Conservation (phyloP, 495 filamentous ascomycete species). For the Cercophora newfieldiana region DNA sequence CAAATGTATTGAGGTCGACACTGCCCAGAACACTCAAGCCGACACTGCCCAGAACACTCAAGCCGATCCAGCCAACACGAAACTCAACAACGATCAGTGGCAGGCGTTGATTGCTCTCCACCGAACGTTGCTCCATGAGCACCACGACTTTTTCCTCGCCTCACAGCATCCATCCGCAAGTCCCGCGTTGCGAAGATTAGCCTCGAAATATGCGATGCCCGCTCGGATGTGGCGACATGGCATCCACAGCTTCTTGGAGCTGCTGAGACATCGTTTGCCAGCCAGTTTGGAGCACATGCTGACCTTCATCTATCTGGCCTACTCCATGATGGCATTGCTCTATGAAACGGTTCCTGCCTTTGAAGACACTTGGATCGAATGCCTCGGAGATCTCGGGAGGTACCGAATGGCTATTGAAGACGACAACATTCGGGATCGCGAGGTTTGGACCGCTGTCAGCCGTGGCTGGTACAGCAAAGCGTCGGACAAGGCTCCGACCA, state of each 20-base stretch:
- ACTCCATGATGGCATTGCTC: conserved; percentile 76
- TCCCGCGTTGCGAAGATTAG: conserved; percentile 55
- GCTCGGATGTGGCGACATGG: conserved; percentile 69
- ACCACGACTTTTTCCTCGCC: conserved; percentile 77
- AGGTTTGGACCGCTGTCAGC: conserved; percentile 76
- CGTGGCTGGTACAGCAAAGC: conserved; percentile 81
- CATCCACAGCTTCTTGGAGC: conserved; percentile 72
- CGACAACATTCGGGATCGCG: conserved; percentile 66
- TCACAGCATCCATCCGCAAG: conserved; percentile 73
- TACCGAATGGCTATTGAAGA: conserved; percentile 77
- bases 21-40: conserved; percentile 51
- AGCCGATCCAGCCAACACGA: conserved; percentile 35
- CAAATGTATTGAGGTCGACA: conserved; percentile 74
- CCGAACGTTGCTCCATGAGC: conserved; percentile 68
- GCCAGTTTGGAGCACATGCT: conserved; percentile 76
- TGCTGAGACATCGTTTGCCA: conserved; percentile 69
- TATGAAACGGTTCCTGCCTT: conserved; percentile 75
- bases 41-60: conserved; percentile 51
- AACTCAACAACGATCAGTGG: conserved; percentile 65
- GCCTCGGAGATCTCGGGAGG: conserved; percentile 72
- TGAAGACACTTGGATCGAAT: conserved; percentile 88
- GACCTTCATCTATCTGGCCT: conserved; percentile 77
- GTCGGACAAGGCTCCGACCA: conserved; percentile 65
- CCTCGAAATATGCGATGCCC: conserved; percentile 76
- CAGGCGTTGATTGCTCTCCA: conserved; percentile 72